Conservation (phyloP, 257 asterid species). For the Gentiana macrophylla region DNA sequence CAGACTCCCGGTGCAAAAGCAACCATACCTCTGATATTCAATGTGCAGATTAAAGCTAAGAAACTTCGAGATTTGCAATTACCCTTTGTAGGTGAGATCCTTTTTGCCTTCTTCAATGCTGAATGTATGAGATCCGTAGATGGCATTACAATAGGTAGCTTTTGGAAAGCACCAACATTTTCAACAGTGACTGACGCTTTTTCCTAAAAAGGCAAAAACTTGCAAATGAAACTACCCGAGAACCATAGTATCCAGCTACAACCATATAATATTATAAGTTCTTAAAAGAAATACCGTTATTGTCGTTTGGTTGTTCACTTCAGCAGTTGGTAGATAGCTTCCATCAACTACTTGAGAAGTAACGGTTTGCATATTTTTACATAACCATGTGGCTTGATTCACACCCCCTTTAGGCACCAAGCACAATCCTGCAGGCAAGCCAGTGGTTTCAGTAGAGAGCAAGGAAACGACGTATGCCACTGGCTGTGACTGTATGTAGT, state of each 20-base stretch:
- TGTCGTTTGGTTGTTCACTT: conserved; percentile 25
- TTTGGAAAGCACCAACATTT: conserved; percentile 89
- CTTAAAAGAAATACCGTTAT: conserved; percentile 21
- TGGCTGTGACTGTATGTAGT: background rate
- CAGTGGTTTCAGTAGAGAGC: background rate
- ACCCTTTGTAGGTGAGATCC: conserved; percentile 85
- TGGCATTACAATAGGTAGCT: conserved; percentile 97
- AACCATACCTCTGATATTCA: conserved; percentile 5
- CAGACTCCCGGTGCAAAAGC: background rate
- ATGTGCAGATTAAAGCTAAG: background rate
- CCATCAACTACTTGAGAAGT: conserved; percentile 61
- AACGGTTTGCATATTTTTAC: conserved; percentile 62
- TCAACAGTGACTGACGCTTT: conserved; percentile 24
- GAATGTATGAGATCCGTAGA: conserved; percentile 67
- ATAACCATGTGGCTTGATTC: conserved; percentile 33
- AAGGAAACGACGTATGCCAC: background rate
- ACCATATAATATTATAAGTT: background rate
- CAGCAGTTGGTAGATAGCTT: conserved; percentile 52
- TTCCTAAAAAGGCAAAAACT: conserved; percentile 22
- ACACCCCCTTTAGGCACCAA: conserved; percentile 27
- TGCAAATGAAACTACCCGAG: background rate
- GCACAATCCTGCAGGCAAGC: conserved; percentile 28
- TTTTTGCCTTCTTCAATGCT: conserved; percentile 76
- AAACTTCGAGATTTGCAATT: conserved; percentile 16
- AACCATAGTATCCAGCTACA: background rate